Evolutionary conservation across 2,329 filamentous ascomycete genomes (phyloP), one percentile per base, ranked within the genome.

Genomic region (Seiridium unicorne): DNA sequence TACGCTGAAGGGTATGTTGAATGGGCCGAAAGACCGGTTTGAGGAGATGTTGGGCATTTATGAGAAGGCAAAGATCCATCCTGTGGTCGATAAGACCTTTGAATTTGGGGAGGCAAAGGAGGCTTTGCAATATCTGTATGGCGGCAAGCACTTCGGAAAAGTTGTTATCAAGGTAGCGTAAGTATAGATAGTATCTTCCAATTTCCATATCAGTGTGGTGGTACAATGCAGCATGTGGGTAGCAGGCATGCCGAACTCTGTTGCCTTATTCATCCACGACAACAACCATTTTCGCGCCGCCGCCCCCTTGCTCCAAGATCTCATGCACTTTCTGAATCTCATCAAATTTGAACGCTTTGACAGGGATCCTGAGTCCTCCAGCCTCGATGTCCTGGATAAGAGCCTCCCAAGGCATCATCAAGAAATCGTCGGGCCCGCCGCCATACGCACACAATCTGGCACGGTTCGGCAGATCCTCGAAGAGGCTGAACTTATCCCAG

Each of bases 141-240:
- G 74, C 44, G 81, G 83, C 42, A 78, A 77, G 63, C 83, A 86
- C 65, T 84, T 87, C 68, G 84, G 84, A 32, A 87, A 87, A 72
- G 76, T 87, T 36, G 76, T 82, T 7, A 74, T 87, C 59, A 79
- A 69, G 64, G 74, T 79, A 13, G 31, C 55, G 35, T 58, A 47
- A n/a, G n/a, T 26, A 26, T 26, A 26, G 18, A 26, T 26, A 26
- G 18, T 26, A 26, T 26, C 18, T 26, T 26, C 18, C 18, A 26
- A 26, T 26, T 26, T 26, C 2, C 18, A 26, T 26, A 26, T 26
- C 18, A 26, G 18, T 26, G 18, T 26, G 18, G 18, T 26, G 18
- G 18, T 26, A 26, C 18, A 26, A 26, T 26, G 18, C 18, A 26
- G 18, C 18, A 26, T 26, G 18, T 26, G 18, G 18, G 18, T 26